Base-by-base conservation (phyloP, 2,329 filamentous ascomycete genomes). In the Penicillium sp. region DNA sequence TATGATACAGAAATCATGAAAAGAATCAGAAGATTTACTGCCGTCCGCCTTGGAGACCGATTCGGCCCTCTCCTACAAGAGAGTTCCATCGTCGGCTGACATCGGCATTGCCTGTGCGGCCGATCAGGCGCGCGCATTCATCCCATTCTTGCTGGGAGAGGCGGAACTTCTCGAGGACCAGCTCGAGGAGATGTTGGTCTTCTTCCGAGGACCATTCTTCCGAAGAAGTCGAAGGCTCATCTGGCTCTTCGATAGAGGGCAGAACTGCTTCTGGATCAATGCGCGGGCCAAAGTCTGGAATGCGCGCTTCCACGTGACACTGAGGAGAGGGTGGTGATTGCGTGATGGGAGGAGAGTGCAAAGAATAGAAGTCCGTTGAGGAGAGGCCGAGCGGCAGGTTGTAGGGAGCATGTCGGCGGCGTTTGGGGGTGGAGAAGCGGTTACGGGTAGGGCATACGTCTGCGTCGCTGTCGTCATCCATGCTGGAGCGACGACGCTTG, bases 381-480 rank as follows among this genome's bases (percentile, higher is more conserved):
- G 69, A 68, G 8, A 79, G 63, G 16, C 76, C 75, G 4, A 76
- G 61, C 0, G 76, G 76, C 30, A 79, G 60, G n/a, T 75, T 64
- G 31, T 70, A 69, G 2, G 76, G 76, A 10, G 69, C 61, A 22
- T 71, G 66, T 16, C 75, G 68, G 35, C 62, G 69, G 54, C 76
- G 71, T 58, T 79, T 79, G 4, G 76, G 76, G 10, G 76, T 79
- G 4, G 71, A 70, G 50, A 70, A 68, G 33, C 60, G 64, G 41
- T 64, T 55, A 35, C 47, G 43, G 10, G 35, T 22, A 38, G 35
- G 18, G 30, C 50, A 38, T 20, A 51, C 53, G 35, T 53, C 49
- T 11, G 27, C 24, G 30, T 57, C 57, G 48, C 48, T 60, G 25
- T 60, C 53, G 14, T 60, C 42, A 20, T 63, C 68, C 44, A 63